phyloP scores from a whole-genome alignment of 2,329 filamentous ascomycete genomes.

The Coniochaeta ligniaria region DNA sequence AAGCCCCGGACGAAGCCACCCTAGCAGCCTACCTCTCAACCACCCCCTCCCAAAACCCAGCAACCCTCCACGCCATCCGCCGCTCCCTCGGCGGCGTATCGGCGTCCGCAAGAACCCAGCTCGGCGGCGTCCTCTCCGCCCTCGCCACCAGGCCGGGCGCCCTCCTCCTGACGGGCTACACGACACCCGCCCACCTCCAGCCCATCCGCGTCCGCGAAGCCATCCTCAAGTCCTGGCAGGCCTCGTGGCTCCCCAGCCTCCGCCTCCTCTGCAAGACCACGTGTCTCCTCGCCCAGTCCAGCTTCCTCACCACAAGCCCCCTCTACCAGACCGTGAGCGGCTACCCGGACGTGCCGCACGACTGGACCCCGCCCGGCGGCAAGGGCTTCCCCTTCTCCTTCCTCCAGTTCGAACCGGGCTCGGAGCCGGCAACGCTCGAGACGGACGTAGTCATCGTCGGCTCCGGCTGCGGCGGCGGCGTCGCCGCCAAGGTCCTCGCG shows the following conservation, averaged over 20 bases:
- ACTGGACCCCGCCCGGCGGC: constrained; percentile 43
- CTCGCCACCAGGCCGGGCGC: constrained; percentile 52
- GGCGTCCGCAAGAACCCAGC: constrained; percentile 19
- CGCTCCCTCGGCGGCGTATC: constrained; percentile 31
- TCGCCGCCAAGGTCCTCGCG: constrained; percentile 73
- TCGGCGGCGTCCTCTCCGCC: constrained; percentile 30
- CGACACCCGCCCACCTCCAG: constrained; percentile 54
- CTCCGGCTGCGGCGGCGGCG: constrained; percentile 78
- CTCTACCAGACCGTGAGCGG: constrained; percentile 48
- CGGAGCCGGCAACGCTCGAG: constrained; percentile 51
- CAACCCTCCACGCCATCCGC: constrained; percentile 43
- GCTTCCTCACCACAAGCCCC: constrained; percentile 48
- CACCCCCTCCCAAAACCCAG: constrained; percentile 41
- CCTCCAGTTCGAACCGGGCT: constrained; percentile 42
- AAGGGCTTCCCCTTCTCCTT: constrained; percentile 52
- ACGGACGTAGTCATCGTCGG: constrained; percentile 82
- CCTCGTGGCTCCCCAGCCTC: constrained; percentile 43
- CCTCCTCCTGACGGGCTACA: constrained; percentile 60
- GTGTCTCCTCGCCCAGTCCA: constrained; percentile 43
- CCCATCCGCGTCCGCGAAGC: constrained; percentile 51
- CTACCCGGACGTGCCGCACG: constrained; percentile 45
- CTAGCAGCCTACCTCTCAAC: constrained; percentile 47
- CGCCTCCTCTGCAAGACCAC: constrained; percentile 50
- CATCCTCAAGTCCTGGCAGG: constrained; percentile 57
- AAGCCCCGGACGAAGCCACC: constrained; percentile 31